Evolutionary conservation across 805 yeast genomes (phyloP), one percentile per base, ranked within the genome.

Genomic region (Hanseniaspora vineae): DNA sequence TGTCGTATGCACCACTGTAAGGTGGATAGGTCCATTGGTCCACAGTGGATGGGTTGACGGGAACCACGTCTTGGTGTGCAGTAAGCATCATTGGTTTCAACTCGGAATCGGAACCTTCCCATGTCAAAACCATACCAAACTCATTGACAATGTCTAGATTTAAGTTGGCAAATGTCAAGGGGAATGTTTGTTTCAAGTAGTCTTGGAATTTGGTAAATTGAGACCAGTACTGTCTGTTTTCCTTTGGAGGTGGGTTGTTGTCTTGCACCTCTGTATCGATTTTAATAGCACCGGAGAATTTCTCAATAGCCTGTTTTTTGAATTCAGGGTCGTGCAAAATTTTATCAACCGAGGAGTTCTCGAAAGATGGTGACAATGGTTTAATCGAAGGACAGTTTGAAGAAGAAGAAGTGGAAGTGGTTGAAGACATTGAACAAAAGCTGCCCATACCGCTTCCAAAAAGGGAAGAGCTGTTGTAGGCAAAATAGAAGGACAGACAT

Each of bases 11-110:
- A 14, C 83, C 87, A 15, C 70, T 60, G 49, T 77, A 82, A 2
- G 95, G 94, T 11, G 79, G 80, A 57, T 75, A 69, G 0, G 65
- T 68, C 95, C 95, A 86, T 48, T 75, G 66, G 29, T 63, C 66
- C 42, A 68, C 62, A 0, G 88, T 76, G 20, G 70, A 75, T n/a
- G 61, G 58, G 56, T 78, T 82, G 6, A 84, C 81, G 0, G 95
- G 95, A 14, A 86, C 95, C 1, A 81, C 86, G 58, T 86, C 95
- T 59, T 80, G 86, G 60, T 86, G 96, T 4, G 92, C 90, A 61
- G 83, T 75, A 42, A 84, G 66, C 62, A 86, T 54, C 15, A 80
- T 54, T 12, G 95, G 95, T 59, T 81, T 79, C 53, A 80, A 63
- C 2, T 60, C 51, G 6, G 55, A 31, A 40, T 75, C 59, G 3